Evolutionary conservation across 805 yeast genomes (phyloP).

Genomic region (Maudiozyma turicensis): DNA sequence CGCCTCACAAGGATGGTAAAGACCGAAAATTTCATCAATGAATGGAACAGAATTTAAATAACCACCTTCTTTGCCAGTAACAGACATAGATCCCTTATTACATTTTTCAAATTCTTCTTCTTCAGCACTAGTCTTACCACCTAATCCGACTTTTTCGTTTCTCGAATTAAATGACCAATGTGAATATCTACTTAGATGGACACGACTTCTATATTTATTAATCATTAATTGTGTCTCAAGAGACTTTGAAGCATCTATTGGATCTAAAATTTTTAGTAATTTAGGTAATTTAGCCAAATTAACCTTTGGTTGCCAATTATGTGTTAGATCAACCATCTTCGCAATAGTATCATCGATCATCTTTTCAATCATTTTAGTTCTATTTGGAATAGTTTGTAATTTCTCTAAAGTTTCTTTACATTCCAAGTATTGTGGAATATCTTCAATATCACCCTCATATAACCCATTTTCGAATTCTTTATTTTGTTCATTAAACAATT

Average conservation of each 20-base stretch:
- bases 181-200: constrained; percentile 19
- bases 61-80: constrained; percentile 1
- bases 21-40: constrained; percentile 23
- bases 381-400: constrained; percentile 8
- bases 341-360: constrained; percentile 13
- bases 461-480: constrained; percentile 8
- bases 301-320: constrained; percentile 17
- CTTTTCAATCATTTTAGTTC: constrained; percentile 4
- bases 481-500: neutral
- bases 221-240: constrained; percentile 24
- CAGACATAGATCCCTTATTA: neutral
- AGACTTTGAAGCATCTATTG: constrained; percentile 9
- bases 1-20: constrained; percentile 20
- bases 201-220: constrained; percentile 18
- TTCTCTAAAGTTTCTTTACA: constrained; percentile 11
- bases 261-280: neutral
- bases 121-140: neutral
- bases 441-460: constrained; percentile 16
- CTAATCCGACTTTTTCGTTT: neutral
- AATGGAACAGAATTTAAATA: constrained; percentile 14
- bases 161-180: constrained; percentile 1
- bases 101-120: neutral
- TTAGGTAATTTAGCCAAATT: constrained; percentile 6
- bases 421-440: constrained; percentile 9
- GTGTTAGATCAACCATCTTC: constrained; percentile 8